phyloP scores from a whole-genome alignment of 129 eudicot species.

The Erigeron canadensis region DNA sequence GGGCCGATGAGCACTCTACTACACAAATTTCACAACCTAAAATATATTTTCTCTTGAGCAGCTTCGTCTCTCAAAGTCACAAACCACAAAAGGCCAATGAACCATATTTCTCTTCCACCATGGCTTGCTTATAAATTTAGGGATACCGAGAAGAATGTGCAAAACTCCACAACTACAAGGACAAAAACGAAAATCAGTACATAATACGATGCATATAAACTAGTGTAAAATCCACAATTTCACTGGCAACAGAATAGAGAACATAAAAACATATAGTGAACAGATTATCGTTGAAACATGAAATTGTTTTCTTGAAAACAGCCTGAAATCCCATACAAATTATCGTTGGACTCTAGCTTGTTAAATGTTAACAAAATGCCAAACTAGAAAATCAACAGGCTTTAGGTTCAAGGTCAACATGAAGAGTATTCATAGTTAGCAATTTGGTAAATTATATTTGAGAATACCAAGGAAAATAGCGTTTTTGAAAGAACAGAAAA shows the following conservation, averaged over 20 bases:
- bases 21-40: constrained; percentile 18
- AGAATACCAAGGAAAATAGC: neutral
- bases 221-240: neutral
- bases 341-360: too few species aligned
- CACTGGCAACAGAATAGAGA: neutral
- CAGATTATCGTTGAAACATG: neutral
- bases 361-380: neutral
- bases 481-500: neutral
- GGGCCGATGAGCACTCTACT: constrained; percentile 11
- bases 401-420: neutral
- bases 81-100: constrained; percentile 18
- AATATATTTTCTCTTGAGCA: constrained; percentile 4
- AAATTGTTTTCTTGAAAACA: neutral
- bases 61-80: neutral
- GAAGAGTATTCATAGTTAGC: neutral
- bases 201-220: neutral
- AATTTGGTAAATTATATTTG: neutral
- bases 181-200: neutral
- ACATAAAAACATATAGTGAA: neutral
- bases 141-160: constrained; percentile 75
- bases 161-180: constrained; percentile 91
- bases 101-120: constrained; percentile 17
- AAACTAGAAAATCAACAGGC: neutral
- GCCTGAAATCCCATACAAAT: too few species aligned
- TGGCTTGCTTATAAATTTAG: constrained; percentile 14